Evolutionary conservation across 257 asterid genomes (phyloP).

Genomic region (Solanum microdontum): DNA sequence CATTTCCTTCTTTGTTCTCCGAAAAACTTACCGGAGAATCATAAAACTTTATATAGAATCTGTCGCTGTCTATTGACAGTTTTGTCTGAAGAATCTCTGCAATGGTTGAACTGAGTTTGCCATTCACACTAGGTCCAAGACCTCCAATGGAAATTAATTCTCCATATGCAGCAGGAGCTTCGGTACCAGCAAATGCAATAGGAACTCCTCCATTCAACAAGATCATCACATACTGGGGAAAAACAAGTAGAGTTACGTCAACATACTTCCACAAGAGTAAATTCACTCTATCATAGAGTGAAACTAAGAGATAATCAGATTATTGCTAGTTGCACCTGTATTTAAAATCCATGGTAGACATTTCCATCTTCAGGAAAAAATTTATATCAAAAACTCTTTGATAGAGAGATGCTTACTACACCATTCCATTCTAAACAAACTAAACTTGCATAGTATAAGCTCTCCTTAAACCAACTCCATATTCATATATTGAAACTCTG

Average conservation of each 20-base stretch:
- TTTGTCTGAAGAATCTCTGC: slow-evolving; percentile 85
- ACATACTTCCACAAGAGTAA: neutral
- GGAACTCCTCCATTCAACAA: slow-evolving; percentile 82
- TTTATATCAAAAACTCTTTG: neutral
- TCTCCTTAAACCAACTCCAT: neutral
- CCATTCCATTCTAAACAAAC: neutral
- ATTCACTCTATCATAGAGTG: neutral
- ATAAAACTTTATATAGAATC: slow-evolving; percentile 78
- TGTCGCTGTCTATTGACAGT: slow-evolving; percentile 49
- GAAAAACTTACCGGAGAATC: slow-evolving; percentile 56
- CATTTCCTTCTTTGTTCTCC: neutral
- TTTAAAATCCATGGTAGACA: neutral
- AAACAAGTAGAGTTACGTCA: neutral
- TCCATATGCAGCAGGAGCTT: slow-evolving; percentile 93
- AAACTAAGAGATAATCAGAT: neutral
- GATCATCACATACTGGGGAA: slow-evolving; percentile 73
- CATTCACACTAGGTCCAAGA: slow-evolving; percentile 55
- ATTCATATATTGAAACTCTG: neutral
- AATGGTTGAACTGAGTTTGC: slow-evolving; percentile 71
- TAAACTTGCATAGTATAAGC: neutral
- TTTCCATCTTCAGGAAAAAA: neutral
- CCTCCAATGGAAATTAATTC: slow-evolving; percentile 88
- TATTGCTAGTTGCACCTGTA: neutral
- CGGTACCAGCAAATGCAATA: slow-evolving; percentile 69
- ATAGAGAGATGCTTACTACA: neutral